These are phyloP conservation scores for Phytopythium oedochilum DNA, from an alignment of 352 stramenopile genomes.

Conservation along the genomic window DNA sequence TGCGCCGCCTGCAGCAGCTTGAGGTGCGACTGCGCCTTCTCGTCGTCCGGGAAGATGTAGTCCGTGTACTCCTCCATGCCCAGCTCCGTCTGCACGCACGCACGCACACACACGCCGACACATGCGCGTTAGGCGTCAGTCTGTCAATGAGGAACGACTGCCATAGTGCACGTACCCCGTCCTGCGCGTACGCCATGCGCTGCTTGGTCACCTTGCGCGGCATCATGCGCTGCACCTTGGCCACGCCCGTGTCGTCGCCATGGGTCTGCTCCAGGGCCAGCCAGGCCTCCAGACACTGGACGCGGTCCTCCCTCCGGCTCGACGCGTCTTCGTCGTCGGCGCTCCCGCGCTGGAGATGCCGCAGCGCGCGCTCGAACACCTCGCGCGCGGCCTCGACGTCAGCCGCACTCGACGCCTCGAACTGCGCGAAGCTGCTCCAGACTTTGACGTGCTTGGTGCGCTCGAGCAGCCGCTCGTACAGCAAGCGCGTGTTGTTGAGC, in stretches of 20 bases:
- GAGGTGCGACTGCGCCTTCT: conserved; percentile 92
- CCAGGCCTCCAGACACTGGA: conserved; percentile 97
- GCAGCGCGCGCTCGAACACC: conserved; percentile 90
- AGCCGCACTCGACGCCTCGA: conserved; percentile 47
- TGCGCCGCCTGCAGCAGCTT: conserved; percentile 97
- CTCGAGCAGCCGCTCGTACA: conserved; percentile 97
- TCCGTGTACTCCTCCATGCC: conserved; percentile 98
- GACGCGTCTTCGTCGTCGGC: conserved; percentile 25
- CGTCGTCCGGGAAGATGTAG: conserved; percentile 98
- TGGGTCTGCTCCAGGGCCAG: conserved; percentile 89
- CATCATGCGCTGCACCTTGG: conserved; percentile 91
- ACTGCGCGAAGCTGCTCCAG: conserved; percentile 91
- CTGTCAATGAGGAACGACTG: too few species aligned
- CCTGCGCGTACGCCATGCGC: conserved; percentile 90
- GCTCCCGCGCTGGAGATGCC: conserved; percentile 84
- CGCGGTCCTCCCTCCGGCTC: conserved; percentile 92
- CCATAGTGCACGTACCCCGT: conserved; percentile 87
- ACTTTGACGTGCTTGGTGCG: conserved; percentile 98
- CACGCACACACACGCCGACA: too few species aligned
- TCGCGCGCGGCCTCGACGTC: conserved; percentile 73
- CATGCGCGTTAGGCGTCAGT: too few species aligned
- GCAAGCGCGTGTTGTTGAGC: conserved; percentile 77
- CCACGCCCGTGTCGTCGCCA: conserved; percentile 54
- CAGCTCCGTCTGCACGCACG: conserved; percentile 71
- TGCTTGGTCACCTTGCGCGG: conserved; percentile 96